Evolutionary conservation across 208 protist genomes (phyloP).

Genomic region (Kentomonas sorsogonicus): DNA sequence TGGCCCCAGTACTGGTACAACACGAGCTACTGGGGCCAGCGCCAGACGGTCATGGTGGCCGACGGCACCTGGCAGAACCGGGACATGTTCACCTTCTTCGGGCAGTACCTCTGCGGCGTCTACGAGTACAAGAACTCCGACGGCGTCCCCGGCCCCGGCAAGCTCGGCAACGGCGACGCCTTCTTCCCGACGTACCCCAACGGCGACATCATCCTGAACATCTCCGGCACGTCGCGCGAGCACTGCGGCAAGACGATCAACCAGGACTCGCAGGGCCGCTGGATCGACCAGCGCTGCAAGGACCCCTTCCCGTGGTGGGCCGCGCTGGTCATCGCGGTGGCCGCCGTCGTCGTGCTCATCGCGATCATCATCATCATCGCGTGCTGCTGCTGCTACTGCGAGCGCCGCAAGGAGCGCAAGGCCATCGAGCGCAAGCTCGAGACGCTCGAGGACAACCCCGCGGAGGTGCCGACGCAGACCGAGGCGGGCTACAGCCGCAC

Average conservation of each 20-base stretch:
- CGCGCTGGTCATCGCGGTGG: slow-evolving; percentile 35
- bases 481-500: slow-evolving; percentile 37
- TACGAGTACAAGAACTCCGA: slow-evolving; percentile 53
- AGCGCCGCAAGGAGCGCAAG: slow-evolving; percentile 23
- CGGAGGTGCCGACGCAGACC: slow-evolving; percentile 48
- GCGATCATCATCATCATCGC: slow-evolving; percentile 34
- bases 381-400: slow-evolving; percentile 33
- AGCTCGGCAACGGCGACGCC: too few species aligned
- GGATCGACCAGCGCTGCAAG: slow-evolving; percentile 35
- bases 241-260: slow-evolving; percentile 35
- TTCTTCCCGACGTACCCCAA: slow-evolving; percentile 52
- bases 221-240: slow-evolving; percentile 6
- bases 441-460: slow-evolving; percentile 27
- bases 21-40: slow-evolving; percentile 37
- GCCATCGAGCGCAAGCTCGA: slow-evolving; percentile 21
- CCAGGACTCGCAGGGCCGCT: slow-evolving; percentile 26
- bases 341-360: slow-evolving; percentile 23
- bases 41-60: slow-evolving; percentile 30
- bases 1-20: slow-evolving; percentile 37
- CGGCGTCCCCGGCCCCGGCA: neutral
- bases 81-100: slow-evolving; percentile 30
- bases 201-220: slow-evolving; percentile 28
- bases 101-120: slow-evolving; percentile 51
- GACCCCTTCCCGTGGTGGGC: slow-evolving; percentile 54
- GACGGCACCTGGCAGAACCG: slow-evolving; percentile 41